Percentiles rank a stretch among this genome's conserved stretches.
These are phyloP conservation scores for Sphaerulina populicola DNA, from an alignment of 2,329 filamentous ascomycete genomes.

Conservation along the genomic window DNA sequence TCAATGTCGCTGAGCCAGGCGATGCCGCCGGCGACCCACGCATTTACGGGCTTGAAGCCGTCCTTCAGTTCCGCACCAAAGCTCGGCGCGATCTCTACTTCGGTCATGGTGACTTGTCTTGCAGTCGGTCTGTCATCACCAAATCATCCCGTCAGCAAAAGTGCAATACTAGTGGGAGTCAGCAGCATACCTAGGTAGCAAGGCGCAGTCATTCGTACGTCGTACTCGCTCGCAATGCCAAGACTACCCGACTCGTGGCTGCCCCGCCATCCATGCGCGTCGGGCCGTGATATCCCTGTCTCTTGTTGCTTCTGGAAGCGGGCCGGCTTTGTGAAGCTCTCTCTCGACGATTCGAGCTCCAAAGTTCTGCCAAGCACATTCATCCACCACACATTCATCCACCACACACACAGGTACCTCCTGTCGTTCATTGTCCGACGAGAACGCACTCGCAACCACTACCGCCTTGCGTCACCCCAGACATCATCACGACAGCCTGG, in stretches of 20 bases:
- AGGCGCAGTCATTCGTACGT: background rate
- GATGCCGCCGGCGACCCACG: constrained; percentile 82
- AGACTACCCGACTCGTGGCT: background rate
- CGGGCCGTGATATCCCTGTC: background rate
- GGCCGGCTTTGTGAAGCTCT: background rate
- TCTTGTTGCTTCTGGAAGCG: background rate
- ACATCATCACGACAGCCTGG: background rate
- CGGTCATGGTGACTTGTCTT: constrained; percentile 53
- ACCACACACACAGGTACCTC: no score
- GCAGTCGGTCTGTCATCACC: no score
- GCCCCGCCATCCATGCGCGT: background rate
- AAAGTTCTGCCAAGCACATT: no score
- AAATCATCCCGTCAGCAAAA: no score
- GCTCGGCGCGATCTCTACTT: constrained; percentile 71
- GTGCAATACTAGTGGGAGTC: no score
- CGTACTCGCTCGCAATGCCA: background rate
- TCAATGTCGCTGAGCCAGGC: constrained; percentile 94
- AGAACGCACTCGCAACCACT: background rate
- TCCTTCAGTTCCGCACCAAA: constrained; percentile 97
- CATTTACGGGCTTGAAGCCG: constrained; percentile 90
- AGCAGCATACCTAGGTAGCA: no score
- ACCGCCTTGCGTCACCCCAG: background rate
- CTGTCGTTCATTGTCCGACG: no score
- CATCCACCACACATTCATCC: no score
- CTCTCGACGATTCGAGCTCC: no score